Evolutionary conservation across 129 eudicot genomes (phyloP).

Genomic region (Gnaphalium uliginosum): DNA sequence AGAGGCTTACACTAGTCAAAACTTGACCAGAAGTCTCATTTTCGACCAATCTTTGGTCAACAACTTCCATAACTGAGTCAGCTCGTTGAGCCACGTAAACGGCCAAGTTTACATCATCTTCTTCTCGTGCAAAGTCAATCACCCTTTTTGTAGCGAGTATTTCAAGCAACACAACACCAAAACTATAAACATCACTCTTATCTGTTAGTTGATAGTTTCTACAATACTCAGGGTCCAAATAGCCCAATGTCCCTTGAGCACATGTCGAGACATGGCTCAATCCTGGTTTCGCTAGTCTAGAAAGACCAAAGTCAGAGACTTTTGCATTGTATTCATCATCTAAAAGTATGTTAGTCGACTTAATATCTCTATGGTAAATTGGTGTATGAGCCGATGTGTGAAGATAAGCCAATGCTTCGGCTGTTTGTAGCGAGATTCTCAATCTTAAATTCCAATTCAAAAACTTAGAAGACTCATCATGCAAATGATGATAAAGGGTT

Average conservation of each 20-base stretch:
- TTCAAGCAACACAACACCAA: slow-evolving; percentile 60
- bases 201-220: slow-evolving; percentile 53
- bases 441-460: slow-evolving; percentile 48
- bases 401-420: slow-evolving; percentile 6
- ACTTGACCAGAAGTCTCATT: slow-evolving; percentile 30
- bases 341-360: not conserved
- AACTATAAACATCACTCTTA: slow-evolving; percentile 57
- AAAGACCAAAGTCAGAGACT: slow-evolving; percentile 5
- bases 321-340: slow-evolving; percentile 2
- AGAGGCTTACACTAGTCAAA: slow-evolving; percentile 36
- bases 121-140: slow-evolving; percentile 47
- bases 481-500: slow-evolving; percentile 53
- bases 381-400: not conserved
- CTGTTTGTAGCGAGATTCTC: slow-evolving; percentile 45
- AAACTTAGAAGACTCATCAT: slow-evolving; percentile 32
- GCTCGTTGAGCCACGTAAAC: slow-evolving; percentile 46
- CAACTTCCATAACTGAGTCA: slow-evolving; percentile 44
- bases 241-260: slow-evolving; percentile 60
- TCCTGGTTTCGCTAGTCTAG: slow-evolving; percentile 46
- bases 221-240: slow-evolving; percentile 58
- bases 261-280: slow-evolving; percentile 63
- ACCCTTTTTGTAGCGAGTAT: slow-evolving; percentile 51
- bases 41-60: slow-evolving; percentile 41
- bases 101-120: slow-evolving; percentile 57
- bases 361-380: slow-evolving; percentile 4